Base-by-base conservation (phyloP, 805 yeast species). In the Yamadazyma tumulicola region DNA sequence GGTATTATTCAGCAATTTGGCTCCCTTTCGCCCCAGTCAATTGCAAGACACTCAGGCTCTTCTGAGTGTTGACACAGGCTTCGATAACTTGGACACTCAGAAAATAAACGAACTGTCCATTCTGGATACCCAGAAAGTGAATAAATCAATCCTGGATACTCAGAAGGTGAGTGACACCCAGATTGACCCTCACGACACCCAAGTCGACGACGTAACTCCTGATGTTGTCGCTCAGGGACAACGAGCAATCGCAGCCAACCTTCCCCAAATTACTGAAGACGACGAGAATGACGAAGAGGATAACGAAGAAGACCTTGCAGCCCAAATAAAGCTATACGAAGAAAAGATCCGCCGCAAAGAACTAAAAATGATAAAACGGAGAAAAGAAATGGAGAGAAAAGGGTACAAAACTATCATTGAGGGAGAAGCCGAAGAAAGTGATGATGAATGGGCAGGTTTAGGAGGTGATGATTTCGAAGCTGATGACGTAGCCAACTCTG, bases 401-500 rank as follows among this genome's bases (percentile, higher is more conserved):
- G 89, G 89, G 2, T 45, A 79, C 13, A 69, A 69, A 34, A 67
- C 74, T 17, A 71, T 85, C 35, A 66, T 85, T 53, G 91, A 85
- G 48, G 80, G 82, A 31, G 93, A 85, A 63, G 95, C 95, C 28
- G 88, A 76, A 46, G 95, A 85, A 61, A 83, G 93, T 23, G 94
- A 85, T 41, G 95, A 85, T 65, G 95, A 85, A 62, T 85, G 87
- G 85, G 74, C 74, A 32, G 94, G 93, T 3, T 48, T 82, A 31
- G 93, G 91, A 44, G 94, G 94, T 40, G 64, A 51, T 5, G 89
- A 82, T 46, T 83, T 79, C 3, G 81, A 75, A 41, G 35, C 51
- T 1, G 70, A 76, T 12, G 81, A 73, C 41, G 33, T 20, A 5
- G 81, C 79, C 34, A 77, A 84, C 52, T 76, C 85, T 17, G 94